phyloP scores from a whole-genome alignment of 768 basidiomycete species.

The Calocybe indica region DNA sequence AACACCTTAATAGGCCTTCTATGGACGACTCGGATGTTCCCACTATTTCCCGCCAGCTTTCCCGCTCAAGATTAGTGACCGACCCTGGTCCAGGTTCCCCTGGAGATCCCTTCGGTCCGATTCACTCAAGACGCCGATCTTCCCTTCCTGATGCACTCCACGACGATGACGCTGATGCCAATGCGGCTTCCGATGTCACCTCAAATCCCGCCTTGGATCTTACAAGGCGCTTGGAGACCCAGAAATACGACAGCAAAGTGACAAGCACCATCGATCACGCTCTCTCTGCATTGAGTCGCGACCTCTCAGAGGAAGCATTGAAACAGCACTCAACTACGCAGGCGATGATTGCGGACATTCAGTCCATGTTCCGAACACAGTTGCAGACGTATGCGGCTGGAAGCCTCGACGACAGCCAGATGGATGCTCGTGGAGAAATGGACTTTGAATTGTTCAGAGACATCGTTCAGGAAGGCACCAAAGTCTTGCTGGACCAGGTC shows the following conservation, averaged over 20 bases:
- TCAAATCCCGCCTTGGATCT: constrained; percentile 40
- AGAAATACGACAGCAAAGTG: constrained; percentile 56
- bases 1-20: constrained; percentile 61
- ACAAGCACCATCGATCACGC: constrained; percentile 67
- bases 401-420: constrained; percentile 53
- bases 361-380: constrained; percentile 63
- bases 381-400: constrained; percentile 56
- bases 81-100: constrained; percentile 42
- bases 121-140: constrained; percentile 44
- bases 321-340: constrained; percentile 40
- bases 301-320: constrained; percentile 23
- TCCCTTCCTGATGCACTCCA: constrained; percentile 45
- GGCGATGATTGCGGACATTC: constrained; percentile 58
- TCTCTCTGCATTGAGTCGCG: constrained; percentile 43
- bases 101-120: constrained; percentile 32
- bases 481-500: constrained; percentile 50
- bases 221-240: constrained; percentile 50
- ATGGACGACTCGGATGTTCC: constrained; percentile 73
- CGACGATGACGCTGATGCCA: constrained; percentile 28
- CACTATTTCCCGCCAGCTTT: constrained; percentile 58
- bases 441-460: constrained; percentile 75
- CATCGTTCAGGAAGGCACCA: constrained; percentile 61
- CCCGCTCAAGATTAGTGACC: constrained; percentile 48
- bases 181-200: constrained; percentile 39
- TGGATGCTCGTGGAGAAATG: constrained; percentile 71